A percentile compares a stretch with the other conserved stretches of the same genome.
phyloP scores from a whole-genome alignment of 2,329 filamentous ascomycete genomes.

The Penicillium frequentans region DNA sequence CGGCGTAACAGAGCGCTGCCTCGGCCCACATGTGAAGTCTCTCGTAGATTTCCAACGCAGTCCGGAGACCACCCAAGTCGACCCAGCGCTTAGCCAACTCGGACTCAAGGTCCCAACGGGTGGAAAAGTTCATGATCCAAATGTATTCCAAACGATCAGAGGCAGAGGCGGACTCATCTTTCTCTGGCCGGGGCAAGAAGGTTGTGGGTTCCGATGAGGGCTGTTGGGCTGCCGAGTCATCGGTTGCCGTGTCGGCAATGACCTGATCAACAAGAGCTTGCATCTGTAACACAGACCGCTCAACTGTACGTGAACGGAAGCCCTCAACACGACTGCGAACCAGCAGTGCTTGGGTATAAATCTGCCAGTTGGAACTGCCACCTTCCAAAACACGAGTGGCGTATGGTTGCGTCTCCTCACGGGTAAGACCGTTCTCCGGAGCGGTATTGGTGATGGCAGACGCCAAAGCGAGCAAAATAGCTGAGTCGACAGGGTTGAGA shows the following conservation, averaged over 20 bases:
- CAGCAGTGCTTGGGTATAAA: constrained; percentile 90
- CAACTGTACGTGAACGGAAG: constrained; percentile 80
- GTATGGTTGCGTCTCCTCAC: constrained; percentile 92
- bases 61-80: constrained; percentile 78
- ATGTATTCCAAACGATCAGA: constrained; percentile 78
- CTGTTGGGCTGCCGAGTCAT: constrained; percentile 37
- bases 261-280: constrained; percentile 96
- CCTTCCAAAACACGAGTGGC: constrained; percentile 84
- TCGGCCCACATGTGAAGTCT: constrained; percentile 92
- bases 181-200: constrained; percentile 76
- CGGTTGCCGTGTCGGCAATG: constrained; percentile 72
- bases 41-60: constrained; percentile 94
- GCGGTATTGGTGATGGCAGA: constrained; percentile 90
- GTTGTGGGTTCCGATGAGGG: constrained; percentile 60
- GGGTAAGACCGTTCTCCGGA: constrained; percentile 77
- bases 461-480: constrained; percentile 75
- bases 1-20: constrained; percentile 83
- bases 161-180: constrained; percentile 71
- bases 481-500: constrained; percentile 79
- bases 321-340: constrained; percentile 88
- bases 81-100: constrained; percentile 93
- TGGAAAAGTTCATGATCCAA: constrained; percentile 78
- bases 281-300: constrained; percentile 85
- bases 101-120: constrained; percentile 89
- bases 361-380: constrained; percentile 94